phyloP scores from a whole-genome alignment of 2,329 filamentous ascomycete genomes.

The Fusarium sp. region DNA sequence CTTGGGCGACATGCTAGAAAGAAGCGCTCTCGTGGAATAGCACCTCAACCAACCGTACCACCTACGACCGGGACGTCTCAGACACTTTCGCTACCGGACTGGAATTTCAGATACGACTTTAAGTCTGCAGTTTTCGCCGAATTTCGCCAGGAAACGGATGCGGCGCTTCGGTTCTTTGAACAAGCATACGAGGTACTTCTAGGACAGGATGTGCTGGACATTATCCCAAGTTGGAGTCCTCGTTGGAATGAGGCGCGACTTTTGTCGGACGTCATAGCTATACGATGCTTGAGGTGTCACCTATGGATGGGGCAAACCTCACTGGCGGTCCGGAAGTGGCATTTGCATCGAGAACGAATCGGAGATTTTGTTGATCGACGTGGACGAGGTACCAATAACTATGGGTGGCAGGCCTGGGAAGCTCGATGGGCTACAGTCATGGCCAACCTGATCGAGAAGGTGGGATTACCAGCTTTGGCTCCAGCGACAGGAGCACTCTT shows the following conservation, averaged over 20 bases:
- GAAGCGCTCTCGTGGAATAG: slow-evolving; percentile 84
- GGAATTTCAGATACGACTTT: slow-evolving; percentile 95
- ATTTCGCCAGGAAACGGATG: slow-evolving; percentile 93
- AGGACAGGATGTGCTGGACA: slow-evolving; percentile 86
- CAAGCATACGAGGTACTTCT: slow-evolving; percentile 88
- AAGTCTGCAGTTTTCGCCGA: slow-evolving; percentile 93
- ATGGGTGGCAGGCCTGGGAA: slow-evolving; percentile 96
- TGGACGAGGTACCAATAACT: slow-evolving; percentile 88
- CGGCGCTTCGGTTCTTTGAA: slow-evolving; percentile 87
- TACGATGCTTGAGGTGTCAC: slow-evolving; percentile 86
- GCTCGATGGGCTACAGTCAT: slow-evolving; percentile 77
- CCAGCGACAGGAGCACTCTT: slow-evolving; percentile 63
- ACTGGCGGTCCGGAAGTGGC: slow-evolving; percentile 85
- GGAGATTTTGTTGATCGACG: slow-evolving; percentile 84
- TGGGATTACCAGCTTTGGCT: slow-evolving; percentile 66
- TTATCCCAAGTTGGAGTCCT: slow-evolving; percentile 89
- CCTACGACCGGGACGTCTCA: slow-evolving; percentile 89
- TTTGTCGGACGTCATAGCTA: slow-evolving; percentile 83
- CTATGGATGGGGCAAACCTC: slow-evolving; percentile 86
- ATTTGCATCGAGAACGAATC: slow-evolving; percentile 80
- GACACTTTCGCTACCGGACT: slow-evolving; percentile 86
- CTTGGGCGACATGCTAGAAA: slow-evolving; percentile 92
- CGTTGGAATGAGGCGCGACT: slow-evolving; percentile 95
- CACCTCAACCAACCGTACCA: slow-evolving; percentile 85
- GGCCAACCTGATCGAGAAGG: slow-evolving; percentile 72